phyloP scores from a whole-genome alignment of 148 eudicot genomes.

The Nepenthes gracilis region DNA sequence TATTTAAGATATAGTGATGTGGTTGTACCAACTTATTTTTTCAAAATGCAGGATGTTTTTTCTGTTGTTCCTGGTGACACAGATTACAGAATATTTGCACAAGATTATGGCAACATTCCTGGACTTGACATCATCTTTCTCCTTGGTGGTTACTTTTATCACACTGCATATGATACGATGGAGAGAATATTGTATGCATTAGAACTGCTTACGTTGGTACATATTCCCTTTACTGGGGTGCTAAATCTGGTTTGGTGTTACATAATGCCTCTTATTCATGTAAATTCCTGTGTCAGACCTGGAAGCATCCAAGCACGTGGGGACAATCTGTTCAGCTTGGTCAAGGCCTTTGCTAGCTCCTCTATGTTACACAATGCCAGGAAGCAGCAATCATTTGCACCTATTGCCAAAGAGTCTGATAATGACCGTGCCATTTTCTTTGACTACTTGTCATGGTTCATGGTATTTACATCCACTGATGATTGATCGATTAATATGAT shows the following conservation, averaged over 20 bases:
- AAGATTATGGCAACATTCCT: constrained; percentile 78
- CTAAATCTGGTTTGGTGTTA: constrained; percentile 7
- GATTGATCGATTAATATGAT: background rate
- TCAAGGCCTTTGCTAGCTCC: constrained; percentile 74
- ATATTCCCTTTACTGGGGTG: constrained; percentile 22
- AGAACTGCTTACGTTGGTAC: constrained; percentile 35
- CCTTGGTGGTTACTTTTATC: constrained; percentile 91
- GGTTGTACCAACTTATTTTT: background rate
- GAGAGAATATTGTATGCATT: constrained; percentile 88
- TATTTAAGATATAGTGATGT: background rate
- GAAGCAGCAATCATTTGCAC: constrained; percentile 37
- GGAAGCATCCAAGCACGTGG: constrained; percentile 99
- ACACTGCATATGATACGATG: constrained; percentile 79
- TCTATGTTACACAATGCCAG: constrained; percentile 48
- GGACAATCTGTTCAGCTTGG: constrained; percentile 66
- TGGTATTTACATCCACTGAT: constrained; percentile 36
- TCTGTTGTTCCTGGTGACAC: constrained; percentile 87
- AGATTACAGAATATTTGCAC: constrained; percentile 90
- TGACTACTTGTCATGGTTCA: constrained; percentile 70
- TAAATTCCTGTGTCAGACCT: constrained; percentile 42
- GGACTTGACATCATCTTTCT: constrained; percentile 89
- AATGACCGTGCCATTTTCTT: constrained; percentile 69
- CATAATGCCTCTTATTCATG: constrained; percentile 22
- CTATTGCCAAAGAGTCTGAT: constrained; percentile 22
- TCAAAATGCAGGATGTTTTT: constrained; percentile 71